Base-by-base conservation (phyloP, 306 rosid species). In the Sphenostylis stenocarpa region DNA sequence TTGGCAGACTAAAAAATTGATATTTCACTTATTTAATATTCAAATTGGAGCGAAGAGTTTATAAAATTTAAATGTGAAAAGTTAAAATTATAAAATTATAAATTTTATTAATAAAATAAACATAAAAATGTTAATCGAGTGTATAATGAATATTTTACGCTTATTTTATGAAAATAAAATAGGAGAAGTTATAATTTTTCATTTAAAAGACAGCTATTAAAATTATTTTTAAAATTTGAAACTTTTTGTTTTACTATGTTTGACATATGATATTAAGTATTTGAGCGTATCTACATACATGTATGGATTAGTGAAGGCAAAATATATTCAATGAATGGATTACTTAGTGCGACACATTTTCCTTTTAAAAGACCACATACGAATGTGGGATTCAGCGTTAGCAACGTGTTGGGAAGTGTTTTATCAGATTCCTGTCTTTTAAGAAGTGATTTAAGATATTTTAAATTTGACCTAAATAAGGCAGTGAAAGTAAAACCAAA, bases 381-480 rank as follows among this genome's bases (percentile, higher is more conserved):
- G 29, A 36, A 0, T 38, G 49, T 68, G n/a, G 60, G 43, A 29
- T 29, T 48, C 2, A 17, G 61, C 44, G 3, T 49, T 33, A 51
- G 63, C 75, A 49, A 51, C 62, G 19, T 49, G 62, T 70, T 29
- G 56, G 45, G 43, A 31, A 70, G 60, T 3, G 53, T 10, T 73
- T 28, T 10, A 29, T 39, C 39, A n/a, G 70, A 44, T 44, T 73
- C 58, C 28, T 17, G 1, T 44, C 43, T 34, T 39, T 57, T 24
- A 60, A 43, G 23, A 44, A 44, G 60, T 28, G 7, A 21, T 44
- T 45, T 15, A 11, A 61, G 33, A 58, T 74, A 17, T 74, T 74
- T 56, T n/a, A 44, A 41, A 28, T 60, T 28, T 17, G 48, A 51
- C 63, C 36, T 19, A 5, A 49, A 31, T 11, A 33, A n/a, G 14